Percentiles rank a stretch among this genome's conserved stretches.
These are phyloP conservation scores for Nannochloropsis gaditana DNA, from an alignment of 108 stramenopile genomes.

Conservation along the genomic window DNA sequence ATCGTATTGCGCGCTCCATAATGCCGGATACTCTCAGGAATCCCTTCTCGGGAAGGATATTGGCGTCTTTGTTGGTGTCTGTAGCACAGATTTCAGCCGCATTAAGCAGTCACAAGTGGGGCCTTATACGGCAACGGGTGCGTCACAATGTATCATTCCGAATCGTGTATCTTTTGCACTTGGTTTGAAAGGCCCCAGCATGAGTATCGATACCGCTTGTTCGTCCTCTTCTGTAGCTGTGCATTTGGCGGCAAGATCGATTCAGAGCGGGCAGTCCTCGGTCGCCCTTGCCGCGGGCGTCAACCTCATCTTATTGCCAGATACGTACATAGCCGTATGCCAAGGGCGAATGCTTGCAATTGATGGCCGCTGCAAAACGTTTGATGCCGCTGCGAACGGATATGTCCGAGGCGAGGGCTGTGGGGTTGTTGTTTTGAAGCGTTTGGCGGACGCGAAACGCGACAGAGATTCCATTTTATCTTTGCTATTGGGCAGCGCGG, in stretches of 20 bases:
- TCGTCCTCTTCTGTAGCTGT: constrained; percentile 55
- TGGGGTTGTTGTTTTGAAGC: constrained; percentile 36
- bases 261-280: constrained; percentile 31
- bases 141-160: constrained; percentile 38
- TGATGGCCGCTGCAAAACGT: constrained; percentile 47
- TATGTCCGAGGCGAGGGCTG: constrained; percentile 46
- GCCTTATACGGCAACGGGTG: constrained; percentile 31
- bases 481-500: constrained; percentile 41
- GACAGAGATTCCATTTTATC: constrained; percentile 28
- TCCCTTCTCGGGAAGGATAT: constrained; percentile 29
- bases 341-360: constrained; percentile 48
- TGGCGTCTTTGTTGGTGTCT: constrained; percentile 46
- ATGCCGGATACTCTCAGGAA: constrained; percentile 34
- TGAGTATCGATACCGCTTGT: constrained; percentile 55
- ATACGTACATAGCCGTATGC: constrained; percentile 46
- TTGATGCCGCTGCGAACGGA: constrained; percentile 36
- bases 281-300: constrained; percentile 49
- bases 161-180: constrained; percentile 52
- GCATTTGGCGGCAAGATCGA: constrained; percentile 33
- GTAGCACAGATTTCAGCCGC: constrained; percentile 34
- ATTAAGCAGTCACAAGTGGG: background rate
- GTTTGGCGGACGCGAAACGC: constrained; percentile 27
- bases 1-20: constrained; percentile 49
- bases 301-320: constrained; percentile 48
- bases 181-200: constrained; percentile 53